Percentiles rank a stretch among this genome's conserved stretches.
These are phyloP conservation scores for Lodderomyces metapsilosis DNA, from an alignment of 1,139 yeast species.

Conservation along the genomic window DNA sequence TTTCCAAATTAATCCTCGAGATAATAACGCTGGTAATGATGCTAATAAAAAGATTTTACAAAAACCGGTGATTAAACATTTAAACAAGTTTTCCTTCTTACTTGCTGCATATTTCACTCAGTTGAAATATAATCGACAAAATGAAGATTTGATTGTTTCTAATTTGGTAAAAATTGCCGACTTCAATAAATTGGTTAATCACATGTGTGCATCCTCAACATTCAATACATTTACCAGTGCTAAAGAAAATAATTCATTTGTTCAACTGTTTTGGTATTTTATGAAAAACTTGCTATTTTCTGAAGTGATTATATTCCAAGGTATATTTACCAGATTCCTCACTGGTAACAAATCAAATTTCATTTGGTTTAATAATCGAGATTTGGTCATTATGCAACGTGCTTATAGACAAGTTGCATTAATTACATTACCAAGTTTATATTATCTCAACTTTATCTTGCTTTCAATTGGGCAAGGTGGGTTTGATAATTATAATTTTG, in stretches of 20 bases:
- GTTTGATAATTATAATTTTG: conserved; percentile 66
- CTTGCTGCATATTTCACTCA: conserved; percentile 34
- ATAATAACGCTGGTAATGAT: conserved; percentile 15
- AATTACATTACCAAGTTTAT: conserved; percentile 46
- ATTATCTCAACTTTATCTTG: conserved; percentile 53
- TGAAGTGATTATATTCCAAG: conserved; percentile 55
- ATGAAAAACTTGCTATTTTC: conserved; percentile 50
- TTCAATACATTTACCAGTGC: conserved; percentile 21
- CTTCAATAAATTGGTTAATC: conserved; percentile 28
- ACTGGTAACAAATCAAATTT: conserved; percentile 10
- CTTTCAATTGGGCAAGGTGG: conserved; percentile 68
- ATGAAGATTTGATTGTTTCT: conserved; percentile 22
- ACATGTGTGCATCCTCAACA: conserved; percentile 22
- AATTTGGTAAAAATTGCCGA: conserved; percentile 20
- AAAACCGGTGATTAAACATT: conserved; percentile 48
- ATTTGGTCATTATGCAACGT: conserved; percentile 12
- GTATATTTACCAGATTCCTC: conserved; percentile 44
- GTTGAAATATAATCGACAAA: conserved; percentile 18
- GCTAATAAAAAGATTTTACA: conserved; percentile 19
- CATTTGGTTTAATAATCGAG: conserved; percentile 9
- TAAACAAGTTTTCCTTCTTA: conserved; percentile 49
- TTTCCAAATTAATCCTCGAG: conserved; percentile 13
- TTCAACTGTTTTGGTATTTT: conserved; percentile 33
- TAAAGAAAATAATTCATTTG: conserved; percentile 13
- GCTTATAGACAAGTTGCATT: conserved; percentile 33